Evolutionary conservation across 495 filamentous ascomycete species (phyloP).

Genomic region (Parathielavia hyrcaniae): DNA sequence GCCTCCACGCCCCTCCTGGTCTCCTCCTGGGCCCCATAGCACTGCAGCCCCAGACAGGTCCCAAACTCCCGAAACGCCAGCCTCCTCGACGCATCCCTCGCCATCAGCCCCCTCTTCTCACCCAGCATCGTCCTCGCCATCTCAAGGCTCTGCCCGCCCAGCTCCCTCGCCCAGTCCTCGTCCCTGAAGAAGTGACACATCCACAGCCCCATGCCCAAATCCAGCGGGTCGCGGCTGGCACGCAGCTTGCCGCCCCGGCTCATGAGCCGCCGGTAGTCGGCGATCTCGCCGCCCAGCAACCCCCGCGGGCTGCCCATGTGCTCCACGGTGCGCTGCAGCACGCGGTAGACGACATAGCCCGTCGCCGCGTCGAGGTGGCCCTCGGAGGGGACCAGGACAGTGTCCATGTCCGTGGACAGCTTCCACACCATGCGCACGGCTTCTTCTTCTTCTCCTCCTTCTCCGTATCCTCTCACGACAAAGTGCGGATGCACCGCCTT

Average conservation of each 20-base stretch:
- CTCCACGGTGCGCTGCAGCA: constrained; percentile 46
- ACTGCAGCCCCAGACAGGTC: constrained; percentile 51
- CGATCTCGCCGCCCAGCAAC: constrained; percentile 49
- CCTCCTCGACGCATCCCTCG: constrained; percentile 38
- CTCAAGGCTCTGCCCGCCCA: constrained; percentile 43
- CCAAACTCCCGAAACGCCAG: constrained; percentile 63
- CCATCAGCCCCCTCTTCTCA: constrained; percentile 31
- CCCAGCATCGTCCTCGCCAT: constrained; percentile 36
- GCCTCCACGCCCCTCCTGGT: constrained; percentile 38
- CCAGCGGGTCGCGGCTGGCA: constrained; percentile 50
- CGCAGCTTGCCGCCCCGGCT: constrained; percentile 37
- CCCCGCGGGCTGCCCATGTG: constrained; percentile 20
- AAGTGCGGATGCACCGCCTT: constrained; percentile 55
- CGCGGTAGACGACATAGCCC: constrained; percentile 52
- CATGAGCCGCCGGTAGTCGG: constrained; percentile 55
- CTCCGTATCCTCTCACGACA: constrained; percentile 41
- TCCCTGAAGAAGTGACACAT: constrained; percentile 52
- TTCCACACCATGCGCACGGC: constrained; percentile 57
- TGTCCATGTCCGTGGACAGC: constrained; percentile 48
- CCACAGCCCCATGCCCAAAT: constrained; percentile 64
- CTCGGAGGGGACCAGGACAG: constrained; percentile 48
- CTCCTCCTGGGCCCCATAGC: constrained; percentile 44
- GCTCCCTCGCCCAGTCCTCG: constrained; percentile 45
- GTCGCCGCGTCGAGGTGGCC: constrained; percentile 59
- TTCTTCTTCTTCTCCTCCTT: no score